Base-by-base conservation (phyloP, 805 yeast genomes). In the Hanseniaspora hatyaiensis region DNA sequence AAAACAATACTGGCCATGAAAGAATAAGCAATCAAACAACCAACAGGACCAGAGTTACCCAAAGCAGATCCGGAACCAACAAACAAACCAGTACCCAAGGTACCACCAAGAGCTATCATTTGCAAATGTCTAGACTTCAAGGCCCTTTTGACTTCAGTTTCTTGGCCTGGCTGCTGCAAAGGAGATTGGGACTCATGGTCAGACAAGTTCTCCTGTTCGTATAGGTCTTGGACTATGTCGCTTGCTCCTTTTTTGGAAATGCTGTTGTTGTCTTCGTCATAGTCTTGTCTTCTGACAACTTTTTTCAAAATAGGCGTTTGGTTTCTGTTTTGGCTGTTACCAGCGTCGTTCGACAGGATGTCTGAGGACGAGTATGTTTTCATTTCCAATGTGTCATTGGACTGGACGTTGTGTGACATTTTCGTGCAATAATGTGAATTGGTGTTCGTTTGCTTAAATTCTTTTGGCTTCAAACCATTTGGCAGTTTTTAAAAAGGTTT, bases 31-130 rank as follows among this genome's bases (percentile, higher is more conserved):
- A 82, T 75, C 23, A 82, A 62, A 4, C 83, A 66, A 45, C 75
- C 74, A 9, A 76, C 87, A 1, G 88, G 88, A 19, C 89, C 89
- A 13, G 83, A 78, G 28, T 65, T 57, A 2, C 62, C 54, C 26
- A 81, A 58, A 2, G 83, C 77, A 3, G 70, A 57, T 4, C 78
- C 69, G 34, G 80, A 72, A 58, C 83, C 78, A 40, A 82, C 75
- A 67, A 81, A 79, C 34, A 81, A 67, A 60, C 88, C 88, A 2
- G 87, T 80, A 56, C 88, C 88, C 52, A 82, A 80, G 29, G 87
- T 78, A 52, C 87, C 88, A 52, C 88, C 89, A 18, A 81, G 67
- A 40, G 87, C 85, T 55, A 81, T 75, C 86, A 81, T 80, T 28
- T 81, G 70, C 42, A 81, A 72, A 55, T 80, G 86, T 57, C 89